phyloP scores from a whole-genome alignment of 108 stramenopile species.

The Nitzschia sp. region DNA sequence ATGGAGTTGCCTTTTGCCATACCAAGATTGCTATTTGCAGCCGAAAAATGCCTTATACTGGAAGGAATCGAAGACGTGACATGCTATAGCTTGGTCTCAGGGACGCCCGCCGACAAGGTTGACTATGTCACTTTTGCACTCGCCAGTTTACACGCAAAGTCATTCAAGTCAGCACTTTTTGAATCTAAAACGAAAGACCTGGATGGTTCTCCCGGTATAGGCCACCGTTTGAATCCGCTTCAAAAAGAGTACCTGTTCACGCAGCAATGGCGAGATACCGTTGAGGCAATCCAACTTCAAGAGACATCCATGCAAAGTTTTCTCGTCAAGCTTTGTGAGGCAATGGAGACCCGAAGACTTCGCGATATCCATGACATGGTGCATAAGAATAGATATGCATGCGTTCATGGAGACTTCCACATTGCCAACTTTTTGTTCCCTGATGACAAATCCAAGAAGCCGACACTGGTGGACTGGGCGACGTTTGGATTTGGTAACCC shows the following conservation, averaged over 20 bases:
- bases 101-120: conserved; percentile 19
- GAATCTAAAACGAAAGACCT: background rate
- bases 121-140: conserved; percentile 3
- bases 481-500: conserved; percentile 48
- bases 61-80: background rate
- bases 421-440: conserved; percentile 28
- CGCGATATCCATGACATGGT: conserved; percentile 25
- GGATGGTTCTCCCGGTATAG: conserved; percentile 16
- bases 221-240: conserved; percentile 18
- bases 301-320: conserved; percentile 4
- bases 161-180: background rate
- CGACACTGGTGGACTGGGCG: conserved; percentile 46
- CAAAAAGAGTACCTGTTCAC: conserved; percentile 18
- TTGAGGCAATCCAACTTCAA: background rate
- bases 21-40: conserved; percentile 8
- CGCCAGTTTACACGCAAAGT: conserved; percentile 17
- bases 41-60: conserved; percentile 13
- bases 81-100: conserved; percentile 12
- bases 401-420: conserved; percentile 38
- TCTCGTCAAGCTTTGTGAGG: conserved; percentile 7
- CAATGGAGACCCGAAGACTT: background rate
- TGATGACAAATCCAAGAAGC: conserved; percentile 13
- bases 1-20: conserved; percentile 11
- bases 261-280: conserved; percentile 13
- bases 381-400: conserved; percentile 18